These are phyloP conservation scores for Closterium sp. DNA, from an alignment of 139 green algal species.

Conservation along the genomic window DNA sequence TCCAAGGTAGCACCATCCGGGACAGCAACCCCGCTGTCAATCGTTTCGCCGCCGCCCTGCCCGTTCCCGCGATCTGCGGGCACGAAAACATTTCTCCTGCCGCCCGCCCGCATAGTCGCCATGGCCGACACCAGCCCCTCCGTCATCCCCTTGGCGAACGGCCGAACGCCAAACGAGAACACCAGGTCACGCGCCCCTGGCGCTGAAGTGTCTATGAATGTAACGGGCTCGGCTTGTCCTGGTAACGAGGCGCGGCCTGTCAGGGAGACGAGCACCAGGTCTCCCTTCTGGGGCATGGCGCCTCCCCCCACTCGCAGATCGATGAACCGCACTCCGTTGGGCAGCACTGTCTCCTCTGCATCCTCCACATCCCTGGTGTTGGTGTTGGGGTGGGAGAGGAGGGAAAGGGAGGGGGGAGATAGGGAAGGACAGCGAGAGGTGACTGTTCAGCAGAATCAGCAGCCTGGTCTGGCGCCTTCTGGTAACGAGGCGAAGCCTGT, in stretches of 20 bases:
- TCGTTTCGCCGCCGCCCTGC: neutral
- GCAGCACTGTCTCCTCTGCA: neutral
- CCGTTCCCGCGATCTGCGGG: conserved; percentile 16
- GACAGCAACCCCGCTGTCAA: neutral
- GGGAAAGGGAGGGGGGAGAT: neutral
- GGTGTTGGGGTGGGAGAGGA: neutral
- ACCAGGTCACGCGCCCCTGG: conserved; percentile 29
- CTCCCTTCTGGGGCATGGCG: neutral
- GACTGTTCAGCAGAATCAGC: no score
- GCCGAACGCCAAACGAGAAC: conserved; percentile 34
- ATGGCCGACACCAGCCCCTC: conserved; percentile 26
- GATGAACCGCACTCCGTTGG: neutral
- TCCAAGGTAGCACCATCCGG: conserved; percentile 9
- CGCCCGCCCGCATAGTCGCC: conserved; percentile 17
- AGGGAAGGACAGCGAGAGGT: neutral
- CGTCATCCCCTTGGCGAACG: neutral
- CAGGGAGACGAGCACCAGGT: neutral
- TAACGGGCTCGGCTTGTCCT: neutral
- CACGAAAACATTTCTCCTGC: conserved; percentile 30
- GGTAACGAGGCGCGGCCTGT: neutral
- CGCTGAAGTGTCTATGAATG: neutral
- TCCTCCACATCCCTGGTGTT: neutral
- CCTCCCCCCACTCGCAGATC: neutral
- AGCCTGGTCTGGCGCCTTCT: no score
- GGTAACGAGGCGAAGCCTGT: neutral